Conservation (phyloP, 1,284 basidiomycete genomes). For the Cryptococcus neoformans region DNA sequence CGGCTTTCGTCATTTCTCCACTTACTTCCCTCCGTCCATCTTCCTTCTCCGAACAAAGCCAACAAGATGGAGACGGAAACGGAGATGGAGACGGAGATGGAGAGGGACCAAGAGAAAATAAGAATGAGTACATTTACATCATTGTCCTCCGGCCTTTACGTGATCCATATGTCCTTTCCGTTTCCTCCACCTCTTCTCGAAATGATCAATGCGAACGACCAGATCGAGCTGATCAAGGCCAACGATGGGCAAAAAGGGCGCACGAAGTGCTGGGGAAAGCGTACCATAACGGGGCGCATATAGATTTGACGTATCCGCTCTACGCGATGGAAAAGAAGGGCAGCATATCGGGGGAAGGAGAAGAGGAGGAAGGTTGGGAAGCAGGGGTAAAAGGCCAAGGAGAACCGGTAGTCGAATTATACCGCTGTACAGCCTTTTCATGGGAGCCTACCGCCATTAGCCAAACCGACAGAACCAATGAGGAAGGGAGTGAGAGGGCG, state of each 20-base stretch:
- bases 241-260: conserved; percentile 30
- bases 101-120: conserved; percentile 9
- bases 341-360: neutral
- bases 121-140: conserved; percentile 62
- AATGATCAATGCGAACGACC: too few species aligned
- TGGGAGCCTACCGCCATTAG: conserved; percentile 60
- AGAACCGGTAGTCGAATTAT: conserved; percentile 69
- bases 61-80: neutral
- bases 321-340: neutral
- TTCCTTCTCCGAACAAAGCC: conserved; percentile 12
- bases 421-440: conserved; percentile 73
- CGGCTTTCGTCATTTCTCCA: conserved; percentile 71
- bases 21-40: conserved; percentile 32
- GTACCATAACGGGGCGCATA: conserved; percentile 70
- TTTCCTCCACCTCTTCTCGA: conserved; percentile 30
- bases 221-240: conserved; percentile 21
- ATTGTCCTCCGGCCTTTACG: conserved; percentile 76
- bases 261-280: conserved; percentile 60
- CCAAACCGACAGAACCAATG: neutral
- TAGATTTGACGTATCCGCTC: conserved; percentile 58
- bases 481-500: neutral
- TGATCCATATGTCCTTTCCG: conserved; percentile 56
- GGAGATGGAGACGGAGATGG: neutral
- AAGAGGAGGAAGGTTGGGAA: conserved; percentile 21
- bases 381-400: conserved; percentile 52